phyloP scores from a whole-genome alignment of 2,329 filamentous ascomycete species.

The Fusarium sp. region DNA sequence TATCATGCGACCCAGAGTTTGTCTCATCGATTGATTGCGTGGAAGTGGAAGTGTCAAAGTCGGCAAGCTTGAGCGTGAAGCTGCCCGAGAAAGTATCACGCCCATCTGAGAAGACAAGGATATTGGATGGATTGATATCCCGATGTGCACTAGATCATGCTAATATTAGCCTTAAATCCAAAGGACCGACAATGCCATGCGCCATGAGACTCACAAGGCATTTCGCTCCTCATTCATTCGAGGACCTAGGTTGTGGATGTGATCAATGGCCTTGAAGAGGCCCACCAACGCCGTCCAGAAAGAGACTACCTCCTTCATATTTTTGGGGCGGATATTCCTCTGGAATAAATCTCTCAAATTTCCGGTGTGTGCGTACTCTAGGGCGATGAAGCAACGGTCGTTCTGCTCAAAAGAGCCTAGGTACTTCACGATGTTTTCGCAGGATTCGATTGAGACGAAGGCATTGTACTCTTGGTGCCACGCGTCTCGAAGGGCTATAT shows the following conservation, averaged over 20 bases:
- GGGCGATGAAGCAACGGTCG: constrained; percentile 10
- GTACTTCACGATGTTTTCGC: constrained; percentile 23
- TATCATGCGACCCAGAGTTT: constrained; percentile 9
- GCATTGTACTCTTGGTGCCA: constrained; percentile 23
- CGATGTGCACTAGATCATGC: constrained; percentile 34
- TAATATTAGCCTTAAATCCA: no score
- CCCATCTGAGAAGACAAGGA: constrained; percentile 20
- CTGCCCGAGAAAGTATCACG: neutral
- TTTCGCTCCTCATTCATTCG: neutral
- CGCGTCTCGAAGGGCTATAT: constrained; percentile 3
- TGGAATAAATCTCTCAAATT: constrained; percentile 21
- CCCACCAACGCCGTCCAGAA: constrained; percentile 23
- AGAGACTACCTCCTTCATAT: neutral
- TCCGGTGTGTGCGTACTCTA: constrained; percentile 21
- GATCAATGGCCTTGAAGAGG: constrained; percentile 8
- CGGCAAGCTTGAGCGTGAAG: constrained; percentile 26
- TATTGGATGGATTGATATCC: constrained; percentile 36
- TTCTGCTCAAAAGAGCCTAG: constrained; percentile 34
- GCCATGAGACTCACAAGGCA: constrained; percentile 15
- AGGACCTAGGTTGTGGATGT: constrained; percentile 21
- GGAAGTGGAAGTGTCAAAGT: constrained; percentile 25
- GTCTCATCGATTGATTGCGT: neutral
- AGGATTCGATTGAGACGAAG: constrained; percentile 12
- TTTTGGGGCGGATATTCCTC: neutral
- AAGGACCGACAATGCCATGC: no score